Conservation (phyloP, 2,329 filamentous ascomycete genomes). For the Diaporthe velutina region DNA sequence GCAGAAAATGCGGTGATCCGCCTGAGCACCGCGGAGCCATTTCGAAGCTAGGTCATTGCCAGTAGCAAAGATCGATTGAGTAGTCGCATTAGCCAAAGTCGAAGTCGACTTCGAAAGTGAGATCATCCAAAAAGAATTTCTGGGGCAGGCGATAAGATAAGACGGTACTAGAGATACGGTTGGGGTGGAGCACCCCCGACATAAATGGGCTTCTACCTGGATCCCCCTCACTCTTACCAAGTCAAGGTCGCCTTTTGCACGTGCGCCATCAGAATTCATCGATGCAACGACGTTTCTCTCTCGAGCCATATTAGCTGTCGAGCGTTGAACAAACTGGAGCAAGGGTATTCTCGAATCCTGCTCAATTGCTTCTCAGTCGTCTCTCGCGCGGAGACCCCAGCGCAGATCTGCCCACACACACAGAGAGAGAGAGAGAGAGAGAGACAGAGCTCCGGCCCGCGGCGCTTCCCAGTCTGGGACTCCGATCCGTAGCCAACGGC, state of each 20-base stretch:
- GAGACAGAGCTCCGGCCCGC: neutral
- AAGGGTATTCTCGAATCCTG: neutral
- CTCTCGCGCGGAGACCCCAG: neutral
- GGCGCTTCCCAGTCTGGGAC: conserved; percentile 6
- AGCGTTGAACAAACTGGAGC: neutral
- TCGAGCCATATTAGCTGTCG: neutral
- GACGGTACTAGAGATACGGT: conserved; percentile 7
- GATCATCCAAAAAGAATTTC: conserved; percentile 31
- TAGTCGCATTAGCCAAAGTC: neutral
- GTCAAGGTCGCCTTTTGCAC: neutral
- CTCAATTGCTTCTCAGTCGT: neutral
- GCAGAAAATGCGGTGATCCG: conserved; percentile 53
- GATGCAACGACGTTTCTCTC: neutral
- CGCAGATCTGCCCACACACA: neutral
- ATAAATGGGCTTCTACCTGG: neutral
- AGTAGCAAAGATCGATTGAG: conserved; percentile 19
- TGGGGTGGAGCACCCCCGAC: neutral
- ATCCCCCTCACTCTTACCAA: neutral
- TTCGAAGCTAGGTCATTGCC: conserved; percentile 38
- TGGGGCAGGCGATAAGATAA: conserved; percentile 38
- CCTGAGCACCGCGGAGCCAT: conserved; percentile 59
- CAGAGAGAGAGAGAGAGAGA: neutral
- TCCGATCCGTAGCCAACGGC: conserved; percentile 1
- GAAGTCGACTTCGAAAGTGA: neutral
- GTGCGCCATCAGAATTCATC: neutral